Evolutionary conservation across 768 basidiomycete species (phyloP).

Genomic region (Tylopilus intermedius): DNA sequence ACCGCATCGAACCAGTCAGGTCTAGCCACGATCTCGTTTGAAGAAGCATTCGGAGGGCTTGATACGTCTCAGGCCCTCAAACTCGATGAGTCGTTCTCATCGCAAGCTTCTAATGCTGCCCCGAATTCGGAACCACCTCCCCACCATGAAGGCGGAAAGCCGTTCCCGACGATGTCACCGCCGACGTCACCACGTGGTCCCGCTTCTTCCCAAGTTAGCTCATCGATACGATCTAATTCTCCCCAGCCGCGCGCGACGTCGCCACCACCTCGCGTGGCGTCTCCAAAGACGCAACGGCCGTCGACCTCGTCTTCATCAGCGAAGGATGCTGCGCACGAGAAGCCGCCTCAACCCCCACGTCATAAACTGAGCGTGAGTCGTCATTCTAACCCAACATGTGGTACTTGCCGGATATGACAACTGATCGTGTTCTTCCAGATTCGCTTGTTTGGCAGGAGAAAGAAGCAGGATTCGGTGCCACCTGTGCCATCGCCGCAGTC

Average conservation of each 20-base stretch:
- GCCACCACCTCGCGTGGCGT: constrained; percentile 45
- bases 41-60: constrained; percentile 53
- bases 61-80: constrained; percentile 36
- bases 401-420: constrained; percentile 3
- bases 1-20: constrained; percentile 6
- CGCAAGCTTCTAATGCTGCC: constrained; percentile 32
- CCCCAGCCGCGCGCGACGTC: constrained; percentile 42
- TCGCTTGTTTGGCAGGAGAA: constrained; percentile 73
- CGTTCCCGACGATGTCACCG: constrained; percentile 38
- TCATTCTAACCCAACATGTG: not conserved
- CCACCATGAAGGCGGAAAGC: constrained; percentile 18
- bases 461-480: constrained; percentile 54
- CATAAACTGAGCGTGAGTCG: constrained; percentile 71
- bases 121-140: constrained; percentile 19
- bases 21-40: constrained; percentile 36
- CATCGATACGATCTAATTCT: constrained; percentile 33
- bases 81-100: constrained; percentile 36
- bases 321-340: constrained; percentile 50
- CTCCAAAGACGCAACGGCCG: constrained; percentile 53
- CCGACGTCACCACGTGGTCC: constrained; percentile 37
- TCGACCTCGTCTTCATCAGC: constrained; percentile 46
- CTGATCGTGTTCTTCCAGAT: constrained; percentile 36
- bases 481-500: constrained; percentile 34
- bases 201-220: constrained; percentile 26
- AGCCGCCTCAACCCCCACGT: constrained; percentile 48